These are phyloP conservation scores for Aspergillus campestris DNA, from an alignment of 495 filamentous ascomycete species.

Conservation along the genomic window DNA sequence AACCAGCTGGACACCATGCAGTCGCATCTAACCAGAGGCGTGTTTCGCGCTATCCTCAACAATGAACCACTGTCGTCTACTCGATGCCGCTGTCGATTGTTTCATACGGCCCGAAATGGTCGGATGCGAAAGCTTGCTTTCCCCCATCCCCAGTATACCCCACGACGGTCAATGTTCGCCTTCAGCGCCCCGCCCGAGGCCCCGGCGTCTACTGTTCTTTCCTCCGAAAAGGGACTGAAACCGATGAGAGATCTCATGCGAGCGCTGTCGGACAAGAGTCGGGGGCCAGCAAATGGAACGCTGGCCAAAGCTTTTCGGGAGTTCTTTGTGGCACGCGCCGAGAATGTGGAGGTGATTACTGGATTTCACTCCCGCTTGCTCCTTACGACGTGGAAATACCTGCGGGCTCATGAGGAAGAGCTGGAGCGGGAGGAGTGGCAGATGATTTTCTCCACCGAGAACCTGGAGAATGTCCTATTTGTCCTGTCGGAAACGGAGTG, in stretches of 20 bases:
- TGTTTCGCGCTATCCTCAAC: constrained; percentile 62
- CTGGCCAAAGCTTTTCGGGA: constrained; percentile 53
- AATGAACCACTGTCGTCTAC: constrained; percentile 50
- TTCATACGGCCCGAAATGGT: constrained; percentile 23
- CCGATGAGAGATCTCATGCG: constrained; percentile 36
- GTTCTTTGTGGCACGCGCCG: constrained; percentile 52
- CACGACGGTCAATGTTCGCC: constrained; percentile 29
- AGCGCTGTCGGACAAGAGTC: constrained; percentile 24
- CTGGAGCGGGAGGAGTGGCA: constrained; percentile 28
- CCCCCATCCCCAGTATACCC: constrained; percentile 11
- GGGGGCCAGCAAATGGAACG: constrained; percentile 51
- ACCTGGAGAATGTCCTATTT: constrained; percentile 39
- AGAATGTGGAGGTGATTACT: constrained; percentile 43
- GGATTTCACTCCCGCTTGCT: constrained; percentile 56
- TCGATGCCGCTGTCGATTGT: constrained; percentile 28
- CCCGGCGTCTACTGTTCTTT: constrained; percentile 17
- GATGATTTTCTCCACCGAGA: constrained; percentile 39
- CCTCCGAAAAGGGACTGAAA: constrained; percentile 34
- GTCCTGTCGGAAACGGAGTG: constrained; percentile 31
- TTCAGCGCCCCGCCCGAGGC: constrained; percentile 17
- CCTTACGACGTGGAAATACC: constrained; percentile 48
- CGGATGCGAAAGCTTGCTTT: constrained; percentile 17
- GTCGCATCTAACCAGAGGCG: constrained; percentile 68
- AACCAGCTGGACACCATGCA: constrained; percentile 48
- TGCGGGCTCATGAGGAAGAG: constrained; percentile 33